Base-by-base conservation (phyloP, 2,329 filamentous ascomycete genomes). In the Phaeoacremonium minimum region DNA sequence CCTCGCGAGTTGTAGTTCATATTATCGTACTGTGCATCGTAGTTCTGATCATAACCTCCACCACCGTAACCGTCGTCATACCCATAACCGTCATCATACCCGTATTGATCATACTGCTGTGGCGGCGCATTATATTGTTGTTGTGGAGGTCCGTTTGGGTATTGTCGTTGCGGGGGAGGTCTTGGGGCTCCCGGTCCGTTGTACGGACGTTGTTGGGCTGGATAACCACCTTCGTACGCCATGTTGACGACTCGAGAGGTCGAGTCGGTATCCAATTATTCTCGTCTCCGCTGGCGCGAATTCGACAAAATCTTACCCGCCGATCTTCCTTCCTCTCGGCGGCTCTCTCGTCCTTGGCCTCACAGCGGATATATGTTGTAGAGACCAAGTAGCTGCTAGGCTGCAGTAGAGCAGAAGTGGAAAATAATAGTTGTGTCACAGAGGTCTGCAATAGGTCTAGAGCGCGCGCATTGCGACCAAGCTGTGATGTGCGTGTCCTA, bases 191-290 rank as follows among this genome's bases (percentile, higher is more conserved):
- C 66, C 19, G 61, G 64, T 26, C 68, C 69, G 42, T 60, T 63
- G 48, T 75, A 73, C n/a, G 66, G 64, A 39, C 67, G 66, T 48
- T 71, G 65, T 35, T 62, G 52, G 28, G 49, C 60, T 38, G 61
- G 60, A 41, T 70, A 73, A 42, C 60, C 66, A 42, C 61, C 64
- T 43, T 73, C 66, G 50, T 75, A 75, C 31, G 72, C 68, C 73
- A 77, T 77, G 13, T 15, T 30, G 28, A 15, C 18, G 16, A 7
- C 11, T 34, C 15, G 15, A 5, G 11, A n/a, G 12, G n/a, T n/a
- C n/a, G n/a, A n/a, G n/a, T n/a, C n/a, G n/a, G n/a, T n/a, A n/a
- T n/a, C n/a, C n/a, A n/a, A n/a, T n/a, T n/a, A n/a, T n/a, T n/a
- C n/a, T n/a, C n/a, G n/a, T n/a, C n/a, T n/a, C n/a, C n/a, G n/a